phyloP scores from a whole-genome alignment of 306 rosid species.

The Datisca glomerata region DNA sequence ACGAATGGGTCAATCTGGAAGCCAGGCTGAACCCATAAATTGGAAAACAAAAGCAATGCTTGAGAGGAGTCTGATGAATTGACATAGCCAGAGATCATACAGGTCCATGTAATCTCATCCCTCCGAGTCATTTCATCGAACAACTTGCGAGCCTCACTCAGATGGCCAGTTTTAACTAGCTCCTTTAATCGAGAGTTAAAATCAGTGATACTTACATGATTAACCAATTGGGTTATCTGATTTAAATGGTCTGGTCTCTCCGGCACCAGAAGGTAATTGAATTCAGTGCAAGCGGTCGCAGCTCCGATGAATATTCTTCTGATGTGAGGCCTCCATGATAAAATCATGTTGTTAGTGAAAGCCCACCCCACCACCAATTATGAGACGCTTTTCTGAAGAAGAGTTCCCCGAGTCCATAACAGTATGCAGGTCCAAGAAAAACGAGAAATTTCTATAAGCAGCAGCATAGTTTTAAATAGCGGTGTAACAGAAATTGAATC shows the following conservation, averaged over 20 bases:
- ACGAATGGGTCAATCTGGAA: constrained; percentile 37
- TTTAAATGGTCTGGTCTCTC: neutral
- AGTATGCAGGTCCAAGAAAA: no score
- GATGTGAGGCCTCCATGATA: neutral
- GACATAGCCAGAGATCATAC: constrained; percentile 36
- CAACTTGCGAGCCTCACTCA: constrained; percentile 34
- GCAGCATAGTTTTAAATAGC: no score
- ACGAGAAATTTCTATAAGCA: no score
- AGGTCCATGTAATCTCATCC: constrained; percentile 52
- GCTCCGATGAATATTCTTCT: neutral
- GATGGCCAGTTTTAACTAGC: constrained; percentile 29
- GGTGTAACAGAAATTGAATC: no score
- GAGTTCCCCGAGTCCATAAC: no score
- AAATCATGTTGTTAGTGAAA: neutral
- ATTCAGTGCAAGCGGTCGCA: neutral
- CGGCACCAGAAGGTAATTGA: neutral
- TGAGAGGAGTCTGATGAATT: constrained; percentile 21
- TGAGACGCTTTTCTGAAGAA: no score
- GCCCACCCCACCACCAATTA: no score
- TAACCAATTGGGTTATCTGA: neutral
- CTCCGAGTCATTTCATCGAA: constrained; percentile 14
- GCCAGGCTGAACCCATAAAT: constrained; percentile 33
- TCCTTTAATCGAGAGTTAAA: constrained; percentile 39
- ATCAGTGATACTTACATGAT: neutral
- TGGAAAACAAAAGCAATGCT: constrained; percentile 44